Evolutionary conservation across 441 rosid genomes (phyloP), one percentile per base, ranked within the genome.

Genomic region (Jatropha podagrica): DNA sequence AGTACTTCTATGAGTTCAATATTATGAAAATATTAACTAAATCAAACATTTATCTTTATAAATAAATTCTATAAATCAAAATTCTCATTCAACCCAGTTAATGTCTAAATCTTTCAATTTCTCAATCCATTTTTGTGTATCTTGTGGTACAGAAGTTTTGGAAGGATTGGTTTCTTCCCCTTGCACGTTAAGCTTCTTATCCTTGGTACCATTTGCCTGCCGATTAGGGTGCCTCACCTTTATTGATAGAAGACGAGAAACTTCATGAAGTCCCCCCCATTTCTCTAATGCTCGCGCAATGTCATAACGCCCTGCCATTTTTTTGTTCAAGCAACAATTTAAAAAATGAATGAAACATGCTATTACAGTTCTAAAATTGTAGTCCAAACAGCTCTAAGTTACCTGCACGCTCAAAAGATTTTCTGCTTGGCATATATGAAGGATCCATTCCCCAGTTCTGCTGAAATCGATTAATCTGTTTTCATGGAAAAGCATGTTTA

Each of bases 371-470:
- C 61, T 32, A 38, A 56, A 54, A 32, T 17, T n/a, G 5, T 32
- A 41, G 4, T 74, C 72, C 44, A n/a, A 49, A 56, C n/a, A 65
- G n/a, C 18, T 23, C 12, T 8, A 42, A 32, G 4, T 64, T 84
- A 92, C 99, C 98, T 81, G 98, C 99, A 14, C 97, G 97, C 80
- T 96, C 99, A 23, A 96, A 96, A 37, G 97, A 82, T 76, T 92
- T 96, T 82, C 99, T 90, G 75, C 97, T 92, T 7, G 99, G 97
- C 99, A 96, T 96, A 76, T 82, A 91, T 18, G 93, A 82, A 55
- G 88, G 95, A 79, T 96, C 98, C 99, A 96, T 96, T 79, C 97
- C 99, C 99, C 97, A 93, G 82, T 87, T 90, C 83, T 84, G 84
- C 75, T 91, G 98, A 84, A 96, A 93, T 77, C 88, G 84, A 68